These are phyloP conservation scores for Colletotrichum chrysophilum DNA, from an alignment of 2,329 filamentous ascomycete species.

Conservation along the genomic window DNA sequence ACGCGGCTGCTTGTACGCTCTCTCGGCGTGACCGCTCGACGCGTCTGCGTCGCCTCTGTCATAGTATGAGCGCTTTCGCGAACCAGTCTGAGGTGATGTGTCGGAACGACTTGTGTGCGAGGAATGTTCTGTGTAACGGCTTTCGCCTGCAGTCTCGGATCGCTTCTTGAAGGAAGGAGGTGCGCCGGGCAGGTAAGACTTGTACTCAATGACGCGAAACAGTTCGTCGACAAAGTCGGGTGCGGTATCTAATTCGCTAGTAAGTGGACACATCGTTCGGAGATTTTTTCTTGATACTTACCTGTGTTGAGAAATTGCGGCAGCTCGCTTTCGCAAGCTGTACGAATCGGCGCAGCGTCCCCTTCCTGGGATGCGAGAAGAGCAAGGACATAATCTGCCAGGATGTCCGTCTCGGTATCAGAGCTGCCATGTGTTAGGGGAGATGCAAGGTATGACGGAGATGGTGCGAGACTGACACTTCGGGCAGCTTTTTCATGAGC, in stretches of 20 bases:
- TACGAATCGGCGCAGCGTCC: slow-evolving; percentile 65
- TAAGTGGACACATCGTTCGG: background rate
- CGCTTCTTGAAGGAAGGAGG: slow-evolving; percentile 41
- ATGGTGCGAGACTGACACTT: slow-evolving; percentile 13
- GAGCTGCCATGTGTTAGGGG: slow-evolving; percentile 55
- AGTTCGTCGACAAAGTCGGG: slow-evolving; percentile 63
- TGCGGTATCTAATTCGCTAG: background rate
- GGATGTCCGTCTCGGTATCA: slow-evolving; percentile 80
- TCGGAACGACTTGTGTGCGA: slow-evolving; percentile 21
- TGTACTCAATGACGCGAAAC: slow-evolving; percentile 68
- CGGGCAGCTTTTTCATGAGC: slow-evolving; percentile 64
- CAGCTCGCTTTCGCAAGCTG: slow-evolving; percentile 74
- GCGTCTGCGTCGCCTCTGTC: slow-evolving; percentile 26
- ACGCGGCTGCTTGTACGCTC: slow-evolving; percentile 65
- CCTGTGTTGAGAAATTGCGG: slow-evolving; percentile 77
- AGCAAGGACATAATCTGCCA: slow-evolving; percentile 85
- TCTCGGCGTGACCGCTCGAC: slow-evolving; percentile 31
- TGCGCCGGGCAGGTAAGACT: slow-evolving; percentile 64
- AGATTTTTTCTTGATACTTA: slow-evolving; percentile 29
- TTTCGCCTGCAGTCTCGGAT: slow-evolving; percentile 16
- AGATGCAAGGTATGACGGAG: background rate
- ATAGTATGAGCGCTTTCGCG: slow-evolving; percentile 42
- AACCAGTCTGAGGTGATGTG: slow-evolving; percentile 23
- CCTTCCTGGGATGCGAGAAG: slow-evolving; percentile 72
- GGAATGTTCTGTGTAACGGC: slow-evolving; percentile 4